Evolutionary conservation across 75 land plant species (phyloP).

Genomic region (Cryptomeria japonica): DNA sequence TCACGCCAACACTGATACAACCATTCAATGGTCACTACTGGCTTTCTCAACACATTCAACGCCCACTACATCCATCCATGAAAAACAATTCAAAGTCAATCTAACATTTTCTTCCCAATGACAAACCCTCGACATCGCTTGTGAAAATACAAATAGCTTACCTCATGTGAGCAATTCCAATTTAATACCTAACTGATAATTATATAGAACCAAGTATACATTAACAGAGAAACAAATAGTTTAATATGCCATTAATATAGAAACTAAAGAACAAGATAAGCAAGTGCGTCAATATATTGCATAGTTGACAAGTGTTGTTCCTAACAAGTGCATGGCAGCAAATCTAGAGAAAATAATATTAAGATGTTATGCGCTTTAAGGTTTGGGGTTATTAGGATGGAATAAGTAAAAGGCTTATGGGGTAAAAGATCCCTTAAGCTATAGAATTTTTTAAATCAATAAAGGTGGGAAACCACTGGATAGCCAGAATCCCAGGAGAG

Average conservation of each 20-base stretch:
- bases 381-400: neutral
- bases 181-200: neutral
- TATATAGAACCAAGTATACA: neutral
- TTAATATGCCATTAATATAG: neutral
- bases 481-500: neutral
- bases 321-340: neutral
- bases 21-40: slow-evolving; percentile 76
- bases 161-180: neutral
- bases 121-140: neutral
- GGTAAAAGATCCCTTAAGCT: neutral
- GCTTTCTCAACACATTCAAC: slow-evolving; percentile 59
- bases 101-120: neutral
- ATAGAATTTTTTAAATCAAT: neutral
- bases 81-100: slow-evolving; percentile 2
- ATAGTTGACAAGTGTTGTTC: neutral
- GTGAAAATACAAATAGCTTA: neutral
- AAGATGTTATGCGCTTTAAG: neutral
- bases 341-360: neutral
- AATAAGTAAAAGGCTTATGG: neutral
- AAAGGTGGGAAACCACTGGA: neutral
- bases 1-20: slow-evolving; percentile 80
- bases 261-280: neutral
- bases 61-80: slow-evolving; percentile 65
- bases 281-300: neutral
- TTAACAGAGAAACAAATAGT: neutral